These are phyloP conservation scores for Penicillium herquei DNA, from an alignment of 495 filamentous ascomycete species.

Conservation along the genomic window DNA sequence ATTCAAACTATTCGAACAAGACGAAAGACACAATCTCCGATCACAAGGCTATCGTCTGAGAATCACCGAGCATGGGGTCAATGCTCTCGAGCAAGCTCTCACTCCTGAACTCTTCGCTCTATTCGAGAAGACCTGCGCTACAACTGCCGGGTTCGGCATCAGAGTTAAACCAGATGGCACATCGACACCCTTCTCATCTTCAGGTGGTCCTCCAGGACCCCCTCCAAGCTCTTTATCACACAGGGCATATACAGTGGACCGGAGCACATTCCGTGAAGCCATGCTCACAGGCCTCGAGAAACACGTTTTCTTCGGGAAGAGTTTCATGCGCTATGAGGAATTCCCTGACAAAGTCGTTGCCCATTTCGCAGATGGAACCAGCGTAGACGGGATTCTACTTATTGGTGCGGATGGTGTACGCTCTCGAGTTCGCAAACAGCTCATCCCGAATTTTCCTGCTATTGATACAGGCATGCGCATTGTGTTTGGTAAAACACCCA, in stretches of 20 bases:
- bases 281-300: slow-evolving; percentile 31
- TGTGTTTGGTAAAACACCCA: slow-evolving; percentile 32
- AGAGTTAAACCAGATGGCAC: slow-evolving; percentile 13
- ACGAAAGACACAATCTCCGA: slow-evolving; percentile 32
- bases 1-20: slow-evolving; percentile 52
- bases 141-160: slow-evolving; percentile 29
- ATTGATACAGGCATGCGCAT: slow-evolving; percentile 44
- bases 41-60: slow-evolving; percentile 48
- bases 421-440: slow-evolving; percentile 39
- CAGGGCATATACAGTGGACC: slow-evolving; percentile 25
- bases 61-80: slow-evolving; percentile 48
- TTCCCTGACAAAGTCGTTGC: slow-evolving; percentile 28
- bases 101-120: slow-evolving; percentile 37
- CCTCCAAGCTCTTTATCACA: background rate
- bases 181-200: background rate
- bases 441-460: slow-evolving; percentile 37
- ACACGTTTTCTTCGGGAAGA: slow-evolving; percentile 42
- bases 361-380: slow-evolving; percentile 38
- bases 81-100: slow-evolving; percentile 52
- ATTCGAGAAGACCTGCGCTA: slow-evolving; percentile 55
- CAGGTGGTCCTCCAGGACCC: slow-evolving; percentile 12
- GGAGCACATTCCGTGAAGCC: slow-evolving; percentile 27
- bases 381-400: slow-evolving; percentile 33
- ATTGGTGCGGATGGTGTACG: slow-evolving; percentile 48
- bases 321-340: slow-evolving; percentile 33